Conservation (phyloP, 768 basidiomycete genomes). For the Lentinus brumalis region DNA sequence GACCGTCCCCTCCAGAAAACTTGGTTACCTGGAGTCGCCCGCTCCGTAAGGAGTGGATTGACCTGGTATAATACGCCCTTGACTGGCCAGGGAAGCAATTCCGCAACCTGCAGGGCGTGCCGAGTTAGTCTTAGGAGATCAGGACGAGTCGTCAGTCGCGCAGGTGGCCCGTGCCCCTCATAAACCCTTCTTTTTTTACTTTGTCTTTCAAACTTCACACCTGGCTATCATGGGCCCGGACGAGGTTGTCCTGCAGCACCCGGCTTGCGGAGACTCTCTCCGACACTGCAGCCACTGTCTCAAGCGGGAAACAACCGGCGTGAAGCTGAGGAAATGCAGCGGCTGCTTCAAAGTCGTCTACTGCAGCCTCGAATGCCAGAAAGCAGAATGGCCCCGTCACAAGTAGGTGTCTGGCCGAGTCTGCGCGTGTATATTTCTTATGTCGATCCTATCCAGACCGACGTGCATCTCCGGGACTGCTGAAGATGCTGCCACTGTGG, state of each 20-base stretch:
- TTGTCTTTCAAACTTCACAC: not conserved
- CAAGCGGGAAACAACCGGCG: not conserved
- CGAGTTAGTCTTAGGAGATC: constrained; percentile 93
- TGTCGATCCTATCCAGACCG: too few species aligned
- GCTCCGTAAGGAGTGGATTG: constrained; percentile 61
- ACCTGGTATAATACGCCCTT: constrained; percentile 85
- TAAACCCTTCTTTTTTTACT: constrained; percentile 64
- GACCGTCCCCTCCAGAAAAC: constrained; percentile 94
- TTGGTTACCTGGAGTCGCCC: constrained; percentile 77
- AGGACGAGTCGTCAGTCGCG: constrained; percentile 86
- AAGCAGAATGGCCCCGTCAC: constrained; percentile 1
- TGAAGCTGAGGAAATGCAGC: not conserved
- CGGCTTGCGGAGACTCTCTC: not conserved
- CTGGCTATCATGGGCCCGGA: too few species aligned
- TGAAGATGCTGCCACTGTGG: too few species aligned
- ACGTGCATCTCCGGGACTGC: too few species aligned
- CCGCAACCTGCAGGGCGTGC: constrained; percentile 84
- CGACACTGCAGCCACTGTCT: not conserved
- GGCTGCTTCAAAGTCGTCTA: not conserved
- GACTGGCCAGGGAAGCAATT: constrained; percentile 92
- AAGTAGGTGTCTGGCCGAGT: not conserved
- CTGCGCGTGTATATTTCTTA: too few species aligned
- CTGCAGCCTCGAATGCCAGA: constrained; percentile 2
- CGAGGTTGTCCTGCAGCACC: not conserved
- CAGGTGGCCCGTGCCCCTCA: constrained; percentile 69